Conservation (phyloP, 352 stramenopile genomes). For the Phytophthora megakarya region DNA sequence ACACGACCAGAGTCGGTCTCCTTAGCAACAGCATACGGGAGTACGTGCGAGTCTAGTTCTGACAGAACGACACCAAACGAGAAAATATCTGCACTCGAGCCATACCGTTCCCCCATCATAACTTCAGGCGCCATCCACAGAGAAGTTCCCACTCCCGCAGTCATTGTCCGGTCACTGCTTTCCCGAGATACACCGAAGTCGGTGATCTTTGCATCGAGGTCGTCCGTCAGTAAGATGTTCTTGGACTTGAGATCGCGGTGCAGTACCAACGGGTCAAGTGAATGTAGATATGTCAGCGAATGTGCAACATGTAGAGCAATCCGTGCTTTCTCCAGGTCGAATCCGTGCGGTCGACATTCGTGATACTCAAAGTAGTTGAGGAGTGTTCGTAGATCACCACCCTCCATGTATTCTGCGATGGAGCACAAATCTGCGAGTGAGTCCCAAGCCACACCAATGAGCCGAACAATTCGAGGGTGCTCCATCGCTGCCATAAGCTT, state of each 20-base stretch:
- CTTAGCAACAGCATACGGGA: slow-evolving; percentile 32
- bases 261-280: slow-evolving; percentile 42
- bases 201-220: slow-evolving; percentile 44
- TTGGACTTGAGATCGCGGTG: slow-evolving; percentile 63
- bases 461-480: slow-evolving; percentile 45
- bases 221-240: slow-evolving; percentile 48
- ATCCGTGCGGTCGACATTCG: slow-evolving; percentile 35
- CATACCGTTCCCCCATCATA: slow-evolving; percentile 51
- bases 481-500: slow-evolving; percentile 52
- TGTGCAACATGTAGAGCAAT: slow-evolving; percentile 41
- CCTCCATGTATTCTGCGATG: slow-evolving; percentile 50
- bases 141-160: slow-evolving; percentile 38
- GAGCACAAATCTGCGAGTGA: slow-evolving; percentile 48
- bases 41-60: slow-evolving; percentile 49
- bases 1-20: slow-evolving; percentile 25
- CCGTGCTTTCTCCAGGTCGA: slow-evolving; percentile 42
- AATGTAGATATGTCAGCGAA: slow-evolving; percentile 52
- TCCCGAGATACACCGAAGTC: slow-evolving; percentile 57
- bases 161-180: slow-evolving; percentile 41
- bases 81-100: slow-evolving; percentile 50
- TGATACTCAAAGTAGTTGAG: slow-evolving; percentile 38
- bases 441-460: slow-evolving; percentile 59
- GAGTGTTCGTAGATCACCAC: slow-evolving; percentile 44
- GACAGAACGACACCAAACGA: slow-evolving; percentile 54
- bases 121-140: slow-evolving; percentile 56